A percentile compares a stretch with the other conserved stretches of the same genome.
Conservation (phyloP, 257 asterid genomes). For the Echium plantagineum region DNA sequence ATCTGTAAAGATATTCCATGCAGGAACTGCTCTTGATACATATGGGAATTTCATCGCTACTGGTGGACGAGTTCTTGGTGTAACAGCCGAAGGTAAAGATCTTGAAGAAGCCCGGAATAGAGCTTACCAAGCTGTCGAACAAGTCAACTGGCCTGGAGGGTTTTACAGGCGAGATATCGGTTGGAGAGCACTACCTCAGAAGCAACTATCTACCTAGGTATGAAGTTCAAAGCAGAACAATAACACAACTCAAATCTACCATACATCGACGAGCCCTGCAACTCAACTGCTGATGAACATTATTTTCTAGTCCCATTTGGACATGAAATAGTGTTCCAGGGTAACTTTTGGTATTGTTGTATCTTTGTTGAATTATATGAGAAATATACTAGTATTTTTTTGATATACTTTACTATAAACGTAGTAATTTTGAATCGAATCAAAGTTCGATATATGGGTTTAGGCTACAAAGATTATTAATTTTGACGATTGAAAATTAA, state of each 20-base stretch:
- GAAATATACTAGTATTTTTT: too few species aligned
- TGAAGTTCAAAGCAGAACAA: neutral
- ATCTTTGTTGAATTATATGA: too few species aligned
- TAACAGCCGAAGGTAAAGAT: slow-evolving; percentile 69
- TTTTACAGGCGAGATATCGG: slow-evolving; percentile 80
- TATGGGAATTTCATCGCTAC: slow-evolving; percentile 60
- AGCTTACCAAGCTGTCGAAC: slow-evolving; percentile 64
- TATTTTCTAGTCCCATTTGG: too few species aligned
- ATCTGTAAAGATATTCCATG: slow-evolving; percentile 65
- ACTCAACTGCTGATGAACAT: neutral
- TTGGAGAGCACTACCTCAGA: slow-evolving; percentile 59
- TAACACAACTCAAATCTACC: neutral
- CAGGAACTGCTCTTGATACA: slow-evolving; percentile 59
- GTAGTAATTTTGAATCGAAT: too few species aligned
- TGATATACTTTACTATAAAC: too few species aligned
- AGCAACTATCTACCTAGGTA: slow-evolving; percentile 17
- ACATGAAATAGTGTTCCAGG: too few species aligned
- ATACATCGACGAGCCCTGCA: neutral
- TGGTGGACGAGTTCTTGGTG: slow-evolving; percentile 91
- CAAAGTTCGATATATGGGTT: too few species aligned
- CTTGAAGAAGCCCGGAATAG: slow-evolving; percentile 77
- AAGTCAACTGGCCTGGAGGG: slow-evolving; percentile 65
- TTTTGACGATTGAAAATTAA: too few species aligned
- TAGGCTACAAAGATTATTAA: too few species aligned
- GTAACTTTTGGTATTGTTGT: too few species aligned